Evolutionary conservation across 83 land plant genomes (phyloP).

Genomic region (Picea engelmannii): DNA sequence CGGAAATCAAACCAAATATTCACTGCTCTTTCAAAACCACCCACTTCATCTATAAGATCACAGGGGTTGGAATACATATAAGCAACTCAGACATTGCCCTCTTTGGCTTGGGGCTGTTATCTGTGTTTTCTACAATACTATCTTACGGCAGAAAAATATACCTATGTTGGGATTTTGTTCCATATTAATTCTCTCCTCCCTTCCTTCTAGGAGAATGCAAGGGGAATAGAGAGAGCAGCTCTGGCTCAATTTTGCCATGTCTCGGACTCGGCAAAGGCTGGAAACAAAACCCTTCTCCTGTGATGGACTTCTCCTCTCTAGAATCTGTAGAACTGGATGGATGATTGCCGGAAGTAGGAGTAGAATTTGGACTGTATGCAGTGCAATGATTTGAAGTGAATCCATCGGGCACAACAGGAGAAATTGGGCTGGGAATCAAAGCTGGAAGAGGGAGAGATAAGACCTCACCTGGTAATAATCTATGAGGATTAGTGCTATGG

Average conservation of each 20-base stretch:
- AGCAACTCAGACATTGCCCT: too few species aligned
- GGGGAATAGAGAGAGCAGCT: conserved; percentile 48
- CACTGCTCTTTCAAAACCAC: too few species aligned
- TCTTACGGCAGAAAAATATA: too few species aligned
- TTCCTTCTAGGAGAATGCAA: conserved; percentile 25
- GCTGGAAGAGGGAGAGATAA: neutral
- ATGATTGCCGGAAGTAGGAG: neutral
- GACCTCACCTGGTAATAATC: neutral
- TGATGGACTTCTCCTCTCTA: neutral
- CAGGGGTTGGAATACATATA: too few species aligned
- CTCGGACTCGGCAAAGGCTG: conserved; percentile 44
- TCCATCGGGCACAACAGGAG: neutral
- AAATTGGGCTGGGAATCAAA: neutral
- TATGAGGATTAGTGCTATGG: conserved; percentile 3
- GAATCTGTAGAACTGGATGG: neutral
- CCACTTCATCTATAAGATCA: too few species aligned
- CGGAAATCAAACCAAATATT: too few species aligned
- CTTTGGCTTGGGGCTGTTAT: too few species aligned
- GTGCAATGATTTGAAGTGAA: neutral
- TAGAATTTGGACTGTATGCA: neutral
- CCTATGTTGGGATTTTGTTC: too few species aligned
- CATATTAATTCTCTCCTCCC: too few species aligned
- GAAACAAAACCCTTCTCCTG: conserved; percentile 51
- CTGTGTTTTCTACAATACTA: too few species aligned
- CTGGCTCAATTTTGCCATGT: conserved; percentile 30